These are phyloP conservation scores for Cronartium ribicola DNA, from an alignment of 1,284 basidiomycete species.

Conservation along the genomic window DNA sequence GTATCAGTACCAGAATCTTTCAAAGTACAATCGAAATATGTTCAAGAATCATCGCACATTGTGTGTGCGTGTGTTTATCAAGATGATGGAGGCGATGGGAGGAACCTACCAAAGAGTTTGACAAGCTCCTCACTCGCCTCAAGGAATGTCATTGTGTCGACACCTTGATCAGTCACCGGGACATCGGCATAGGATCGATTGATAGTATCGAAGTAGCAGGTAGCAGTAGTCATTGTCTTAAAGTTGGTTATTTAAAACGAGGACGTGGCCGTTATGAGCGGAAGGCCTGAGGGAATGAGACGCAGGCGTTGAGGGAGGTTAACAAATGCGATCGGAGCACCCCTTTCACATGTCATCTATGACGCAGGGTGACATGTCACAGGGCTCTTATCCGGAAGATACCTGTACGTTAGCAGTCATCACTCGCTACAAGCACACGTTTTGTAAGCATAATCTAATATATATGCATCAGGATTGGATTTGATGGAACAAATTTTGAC, in stretches of 20 bases:
- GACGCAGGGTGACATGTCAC: background rate
- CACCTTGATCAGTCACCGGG: slow-evolving; percentile 73
- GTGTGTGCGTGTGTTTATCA: background rate
- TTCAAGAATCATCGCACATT: too few species aligned
- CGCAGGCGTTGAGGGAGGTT: too few species aligned
- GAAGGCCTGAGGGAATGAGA: slow-evolving; percentile 1
- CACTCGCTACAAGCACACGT: too few species aligned
- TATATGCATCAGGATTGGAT: too few species aligned
- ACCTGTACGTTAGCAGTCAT: too few species aligned
- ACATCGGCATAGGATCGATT: slow-evolving; percentile 61
- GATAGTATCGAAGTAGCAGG: slow-evolving; percentile 35
- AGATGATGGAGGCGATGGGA: background rate
- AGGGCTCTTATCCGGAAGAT: too few species aligned
- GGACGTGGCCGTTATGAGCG: slow-evolving; percentile 41
- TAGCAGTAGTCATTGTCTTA: background rate
- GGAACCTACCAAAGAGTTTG: slow-evolving; percentile 71
- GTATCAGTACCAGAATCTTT: background rate
- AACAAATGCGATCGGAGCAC: too few species aligned
- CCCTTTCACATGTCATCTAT: background rate
- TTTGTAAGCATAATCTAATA: too few species aligned
- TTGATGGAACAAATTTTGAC: too few species aligned
- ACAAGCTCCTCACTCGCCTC: slow-evolving; percentile 85
- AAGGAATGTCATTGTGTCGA: slow-evolving; percentile 82
- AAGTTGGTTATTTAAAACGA: background rate
- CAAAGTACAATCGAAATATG: background rate